Base-by-base conservation (phyloP, 495 filamentous ascomycete genomes). In the Annulohypoxylon maeteangense region DNA sequence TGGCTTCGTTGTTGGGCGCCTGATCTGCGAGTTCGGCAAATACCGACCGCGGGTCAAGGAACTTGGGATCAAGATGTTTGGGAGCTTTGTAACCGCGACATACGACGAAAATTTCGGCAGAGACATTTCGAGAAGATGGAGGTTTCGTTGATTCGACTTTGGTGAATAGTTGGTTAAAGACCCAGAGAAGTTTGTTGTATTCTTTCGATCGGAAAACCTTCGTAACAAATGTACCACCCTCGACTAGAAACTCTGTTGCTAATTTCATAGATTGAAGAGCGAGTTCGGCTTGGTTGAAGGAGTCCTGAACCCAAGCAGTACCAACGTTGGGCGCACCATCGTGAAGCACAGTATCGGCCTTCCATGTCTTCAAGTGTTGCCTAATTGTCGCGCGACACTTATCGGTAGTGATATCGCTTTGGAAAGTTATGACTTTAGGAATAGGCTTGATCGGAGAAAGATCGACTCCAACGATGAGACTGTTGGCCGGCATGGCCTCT, bases 121-220 rank as follows among this genome's bases (percentile, higher is more conserved):
- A 97, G 25, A 98, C 95, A 68, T 94, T 97, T 81, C 95, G 86
- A 1, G 93, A 97, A 3, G 95, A 97, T 4, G 95, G 95, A 11
- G 95, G 95, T 80, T 99, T 99, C 7, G 95, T 99, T 4, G 95
- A 94, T 74, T 98, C 94, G 55, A 99, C 95, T 48, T 94, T 95
- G 27, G 84, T 86, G 83, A 99, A 99, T 2, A 98, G 85, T 78
- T 98, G 96, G 74, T 97, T 97, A 85, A 97, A 96, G 44, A 98
- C 95, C 95, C 95, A 99, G 50, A 98, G 88, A 48, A 99, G 82
- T 50, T 92, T 88, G 78, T 98, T 97, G 85, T 97, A 98, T 78
- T 99, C 94, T 75, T 97, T 97, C n/a, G 92, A 96, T 65, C 95
- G 81, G 84, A 99, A 99, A 27, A 99, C 92, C 77, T 99, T 99